A percentile compares a stretch with the other conserved stretches of the same genome.
Conservation (phyloP, 129 eudicot genomes). For the Centrapalus pauciflorus region DNA sequence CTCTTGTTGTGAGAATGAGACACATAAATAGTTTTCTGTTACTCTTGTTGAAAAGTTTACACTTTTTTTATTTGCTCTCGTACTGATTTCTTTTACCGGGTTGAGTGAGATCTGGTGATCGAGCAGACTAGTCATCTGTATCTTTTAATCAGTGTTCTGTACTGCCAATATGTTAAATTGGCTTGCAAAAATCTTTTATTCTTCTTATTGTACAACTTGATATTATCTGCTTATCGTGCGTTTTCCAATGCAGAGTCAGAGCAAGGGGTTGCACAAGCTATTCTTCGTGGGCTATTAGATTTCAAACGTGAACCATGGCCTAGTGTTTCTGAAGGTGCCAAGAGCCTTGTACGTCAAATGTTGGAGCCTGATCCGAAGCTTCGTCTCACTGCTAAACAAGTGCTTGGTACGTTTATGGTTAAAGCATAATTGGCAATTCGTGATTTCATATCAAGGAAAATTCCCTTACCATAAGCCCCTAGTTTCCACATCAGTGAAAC, state of each 20-base stretch:
- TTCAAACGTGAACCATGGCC: conserved; percentile 95
- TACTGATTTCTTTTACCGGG: too few relatives aligned
- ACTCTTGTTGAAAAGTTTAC: too few relatives aligned
- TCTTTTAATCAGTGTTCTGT: too few relatives aligned
- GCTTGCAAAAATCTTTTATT: too few relatives aligned
- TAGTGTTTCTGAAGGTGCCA: conserved; percentile 72
- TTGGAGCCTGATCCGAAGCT: conserved; percentile 72
- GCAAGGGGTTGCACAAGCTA: conserved; percentile 92
- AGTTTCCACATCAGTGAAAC: too few relatives aligned
- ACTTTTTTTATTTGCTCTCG: too few relatives aligned
- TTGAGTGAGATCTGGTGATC: too few relatives aligned
- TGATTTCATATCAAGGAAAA: too few relatives aligned
- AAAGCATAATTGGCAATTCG: neutral
- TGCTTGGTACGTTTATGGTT: conserved; percentile 48
- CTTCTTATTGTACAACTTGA: neutral
- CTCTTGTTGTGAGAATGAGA: neutral
- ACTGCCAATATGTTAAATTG: too few relatives aligned
- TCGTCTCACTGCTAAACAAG: conserved; percentile 76
- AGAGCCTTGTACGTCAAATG: conserved; percentile 81
- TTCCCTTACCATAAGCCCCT: too few relatives aligned
- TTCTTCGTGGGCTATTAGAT: conserved; percentile 67
- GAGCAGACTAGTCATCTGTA: too few relatives aligned
- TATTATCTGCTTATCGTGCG: neutral
- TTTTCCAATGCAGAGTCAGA: conserved; percentile 59
- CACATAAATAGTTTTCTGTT: too few relatives aligned